Evolutionary conservation across 2,329 filamentous ascomycete genomes (phyloP), one percentile per base, ranked within the genome.

Genomic region (Pestalotiopsis sp.): DNA sequence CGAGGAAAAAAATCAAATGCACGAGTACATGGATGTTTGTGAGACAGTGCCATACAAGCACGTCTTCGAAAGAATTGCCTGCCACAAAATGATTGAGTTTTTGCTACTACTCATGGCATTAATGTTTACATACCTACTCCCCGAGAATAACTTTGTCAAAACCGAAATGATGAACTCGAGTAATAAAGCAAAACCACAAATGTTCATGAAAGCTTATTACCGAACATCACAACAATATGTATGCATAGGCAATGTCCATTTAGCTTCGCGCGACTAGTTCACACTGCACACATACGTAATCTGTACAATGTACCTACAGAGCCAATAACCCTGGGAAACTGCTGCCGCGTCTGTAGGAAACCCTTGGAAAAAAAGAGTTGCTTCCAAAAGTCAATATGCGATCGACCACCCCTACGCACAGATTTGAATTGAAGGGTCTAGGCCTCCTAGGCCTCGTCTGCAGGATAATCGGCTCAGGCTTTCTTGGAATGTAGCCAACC

Each of bases 381-480:
- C 12, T 61, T 9, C 58, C 25, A 6, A 61, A 61, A 61, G 27
- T 61, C 58, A 61, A 38, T 58, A 61, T 9, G 31, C 23, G 41
- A 49, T 49, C 13, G 41, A 49, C 7, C 41, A 17, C 7, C 14
- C 41, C 41, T 49, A 49, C 41, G 41, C 41, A 49, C 41, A 49
- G 41, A 49, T 49, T 49, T 39, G 58, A 31, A 27, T 36, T 61
- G 23, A 27, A 25, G 58, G 23, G 27, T 27, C 58, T 61, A 61
- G 58, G 31, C 58, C 31, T 38, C 13, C 23, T 23, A 23, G 23
- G 23, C 23, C 23, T 36, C 13, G n/a, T 13, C 58, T 38, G 27
- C 56, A 58, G 56, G 56, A 58, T 27, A 58, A 58, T 27, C 56
- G 56, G 56, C 56, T 58, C 56, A 23, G 56, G 56, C 56, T 58